Evolutionary conservation across 768 basidiomycete genomes (phyloP).

Genomic region (Suillus paluster): DNA sequence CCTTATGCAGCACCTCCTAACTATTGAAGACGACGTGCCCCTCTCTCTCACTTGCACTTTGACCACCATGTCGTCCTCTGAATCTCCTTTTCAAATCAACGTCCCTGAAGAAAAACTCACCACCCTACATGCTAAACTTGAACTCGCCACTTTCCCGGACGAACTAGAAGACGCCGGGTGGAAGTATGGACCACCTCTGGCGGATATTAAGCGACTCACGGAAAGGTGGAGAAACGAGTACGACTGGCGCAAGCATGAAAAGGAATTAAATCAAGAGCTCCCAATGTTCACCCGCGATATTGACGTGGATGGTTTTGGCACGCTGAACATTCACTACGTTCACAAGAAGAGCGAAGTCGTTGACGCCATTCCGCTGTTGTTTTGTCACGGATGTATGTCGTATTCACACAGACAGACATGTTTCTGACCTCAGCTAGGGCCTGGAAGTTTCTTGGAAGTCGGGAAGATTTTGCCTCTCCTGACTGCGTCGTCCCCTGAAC

Average conservation of each 20-base stretch:
- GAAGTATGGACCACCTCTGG: constrained; percentile 56
- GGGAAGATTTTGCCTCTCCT: constrained; percentile 57
- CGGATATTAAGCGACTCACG: constrained; percentile 51
- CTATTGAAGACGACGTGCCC: no score
- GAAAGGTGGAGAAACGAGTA: constrained; percentile 55
- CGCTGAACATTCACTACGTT: constrained; percentile 60
- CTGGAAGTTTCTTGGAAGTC: constrained; percentile 62
- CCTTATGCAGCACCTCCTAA: not conserved
- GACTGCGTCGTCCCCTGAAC: constrained; percentile 39
- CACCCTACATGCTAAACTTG: constrained; percentile 50
- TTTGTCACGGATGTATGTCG: constrained; percentile 58
- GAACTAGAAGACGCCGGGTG: constrained; percentile 55
- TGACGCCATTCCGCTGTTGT: constrained; percentile 61
- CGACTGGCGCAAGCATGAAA: constrained; percentile 61
- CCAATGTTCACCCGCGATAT: constrained; percentile 51
- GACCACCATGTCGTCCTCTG: constrained; percentile 30
- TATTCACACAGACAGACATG: not conserved
- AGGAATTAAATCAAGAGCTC: constrained; percentile 42
- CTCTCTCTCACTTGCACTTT: not conserved
- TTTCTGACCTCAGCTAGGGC: constrained; percentile 45
- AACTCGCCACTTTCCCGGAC: constrained; percentile 54
- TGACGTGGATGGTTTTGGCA: constrained; percentile 49
- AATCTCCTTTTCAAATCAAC: constrained; percentile 51
- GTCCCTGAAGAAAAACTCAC: constrained; percentile 48
- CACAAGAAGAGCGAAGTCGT: constrained; percentile 51